These are phyloP conservation scores for Nakataea oryzae DNA, from an alignment of 2,329 filamentous ascomycete species.

Conservation along the genomic window DNA sequence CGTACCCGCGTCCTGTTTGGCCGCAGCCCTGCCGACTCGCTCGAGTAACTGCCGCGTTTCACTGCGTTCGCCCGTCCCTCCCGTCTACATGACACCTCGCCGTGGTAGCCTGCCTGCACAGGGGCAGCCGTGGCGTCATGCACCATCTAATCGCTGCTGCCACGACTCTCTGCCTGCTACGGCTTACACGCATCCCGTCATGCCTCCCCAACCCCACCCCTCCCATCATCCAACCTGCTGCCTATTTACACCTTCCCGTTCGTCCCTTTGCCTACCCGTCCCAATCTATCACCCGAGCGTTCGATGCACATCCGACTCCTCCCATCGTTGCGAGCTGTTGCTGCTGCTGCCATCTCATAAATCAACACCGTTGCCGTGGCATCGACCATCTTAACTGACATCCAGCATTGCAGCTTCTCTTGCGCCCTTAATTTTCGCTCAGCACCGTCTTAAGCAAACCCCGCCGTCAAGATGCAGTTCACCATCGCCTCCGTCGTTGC, in stretches of 20 bases:
- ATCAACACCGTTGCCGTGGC: neutral
- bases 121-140: neutral
- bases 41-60: neutral
- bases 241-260: neutral
- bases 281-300: neutral
- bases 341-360: neutral
- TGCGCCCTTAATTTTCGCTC: conserved; percentile 1
- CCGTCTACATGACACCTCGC: neutral
- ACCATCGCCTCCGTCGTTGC: conserved; percentile 21
- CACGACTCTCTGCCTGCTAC: too few species aligned
- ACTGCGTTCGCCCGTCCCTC: neutral
- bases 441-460: conserved; percentile 9
- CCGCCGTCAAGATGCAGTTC: conserved; percentile 28
- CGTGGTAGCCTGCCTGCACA: neutral
- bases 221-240: neutral
- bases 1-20: too few species aligned
- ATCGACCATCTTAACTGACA: conserved; percentile 5
- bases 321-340: neutral
- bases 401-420: conserved; percentile 2
- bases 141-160: neutral
- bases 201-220: too few species aligned
- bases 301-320: neutral
- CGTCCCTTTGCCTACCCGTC: neutral
- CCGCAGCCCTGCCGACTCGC: neutral
- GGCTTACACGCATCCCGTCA: neutral